A percentile compares a stretch with the other conserved stretches of the same genome.
Evolutionary conservation across 352 stramenopile genomes (phyloP).

Genomic region (Phytopythium ostracodes): DNA sequence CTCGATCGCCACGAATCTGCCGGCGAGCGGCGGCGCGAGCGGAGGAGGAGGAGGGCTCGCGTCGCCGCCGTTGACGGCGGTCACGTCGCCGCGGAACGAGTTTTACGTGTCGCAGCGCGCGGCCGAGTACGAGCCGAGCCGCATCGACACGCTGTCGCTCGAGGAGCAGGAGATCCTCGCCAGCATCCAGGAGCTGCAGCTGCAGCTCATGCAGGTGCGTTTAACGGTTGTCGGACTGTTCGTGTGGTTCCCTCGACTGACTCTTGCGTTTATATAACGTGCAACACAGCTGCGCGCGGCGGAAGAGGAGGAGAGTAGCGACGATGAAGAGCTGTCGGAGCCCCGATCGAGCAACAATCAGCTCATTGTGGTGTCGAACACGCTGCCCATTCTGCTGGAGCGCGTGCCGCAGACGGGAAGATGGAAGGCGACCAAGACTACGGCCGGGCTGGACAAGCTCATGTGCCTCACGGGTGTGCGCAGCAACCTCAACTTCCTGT

Average conservation of each 20-base stretch:
- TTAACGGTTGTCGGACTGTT: too few relatives aligned
- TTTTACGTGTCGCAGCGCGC: conserved; percentile 76
- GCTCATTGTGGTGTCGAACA: conserved; percentile 89
- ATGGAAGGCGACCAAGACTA: conserved; percentile 85
- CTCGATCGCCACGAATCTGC: conserved; percentile 4
- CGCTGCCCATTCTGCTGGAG: conserved; percentile 70
- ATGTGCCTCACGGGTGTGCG: conserved; percentile 73
- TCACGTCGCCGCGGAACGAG: conserved; percentile 61
- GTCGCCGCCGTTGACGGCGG: conserved; percentile 14
- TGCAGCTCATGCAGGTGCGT: conserved; percentile 67
- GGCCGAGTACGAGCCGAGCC: conserved; percentile 63
- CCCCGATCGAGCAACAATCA: conserved; percentile 26
- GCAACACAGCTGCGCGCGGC: conserved; percentile 46
- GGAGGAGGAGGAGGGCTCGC: neutral
- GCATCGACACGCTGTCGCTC: conserved; percentile 66
- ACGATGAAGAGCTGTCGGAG: conserved; percentile 30
- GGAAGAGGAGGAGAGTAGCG: conserved; percentile 55
- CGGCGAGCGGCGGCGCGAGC: neutral
- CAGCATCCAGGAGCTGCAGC: conserved; percentile 88
- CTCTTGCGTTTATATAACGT: neutral
- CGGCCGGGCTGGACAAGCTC: conserved; percentile 81
- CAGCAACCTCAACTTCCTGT: conserved; percentile 72
- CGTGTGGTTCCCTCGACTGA: neutral
- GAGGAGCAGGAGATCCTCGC: conserved; percentile 87
- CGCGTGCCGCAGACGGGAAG: conserved; percentile 69